Percentiles rank a stretch among this genome's conserved stretches.
phyloP scores from a whole-genome alignment of 495 filamentous ascomycete species.

The Zalerion maritima region DNA sequence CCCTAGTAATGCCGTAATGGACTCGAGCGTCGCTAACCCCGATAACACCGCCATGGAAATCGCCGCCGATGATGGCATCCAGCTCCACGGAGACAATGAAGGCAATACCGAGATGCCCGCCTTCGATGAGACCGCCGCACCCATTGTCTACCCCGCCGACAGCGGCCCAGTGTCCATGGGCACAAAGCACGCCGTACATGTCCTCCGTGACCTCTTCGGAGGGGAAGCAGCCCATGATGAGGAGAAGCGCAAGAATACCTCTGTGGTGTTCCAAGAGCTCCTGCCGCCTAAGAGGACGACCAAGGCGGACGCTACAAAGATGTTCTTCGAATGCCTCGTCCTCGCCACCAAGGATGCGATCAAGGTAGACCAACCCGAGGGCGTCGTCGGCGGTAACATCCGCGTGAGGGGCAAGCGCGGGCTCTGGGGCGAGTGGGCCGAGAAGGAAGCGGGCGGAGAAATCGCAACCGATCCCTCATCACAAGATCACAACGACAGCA shows the following conservation, averaged over 20 bases:
- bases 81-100: slow-evolving; percentile 39
- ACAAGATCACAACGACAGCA: too few relatives aligned
- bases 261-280: slow-evolving; percentile 81
- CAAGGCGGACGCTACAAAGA: slow-evolving; percentile 85
- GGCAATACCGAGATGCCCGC: slow-evolving; percentile 30
- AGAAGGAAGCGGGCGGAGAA: slow-evolving; percentile 56
- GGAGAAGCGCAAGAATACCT: slow-evolving; percentile 56
- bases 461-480: slow-evolving; percentile 28
- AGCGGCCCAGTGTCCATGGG: slow-evolving; percentile 72
- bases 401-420: slow-evolving; percentile 74
- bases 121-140: slow-evolving; percentile 65
- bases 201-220: slow-evolving; percentile 79
- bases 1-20: slow-evolving; percentile 35
- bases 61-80: slow-evolving; percentile 42
- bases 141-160: slow-evolving; percentile 62
- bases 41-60: slow-evolving; percentile 48
- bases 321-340: slow-evolving; percentile 96
- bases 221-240: slow-evolving; percentile 41
- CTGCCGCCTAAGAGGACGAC: slow-evolving; percentile 65
- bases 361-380: slow-evolving; percentile 81
- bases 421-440: slow-evolving; percentile 92
- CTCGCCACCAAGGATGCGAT: slow-evolving; percentile 96
- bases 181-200: slow-evolving; percentile 90
- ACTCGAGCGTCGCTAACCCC: slow-evolving; percentile 27
- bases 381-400: slow-evolving; percentile 59